Evolutionary conservation across 192 early-diverging fungal genomes (phyloP).

Genomic region (Blastocladiella britannica): DNA sequence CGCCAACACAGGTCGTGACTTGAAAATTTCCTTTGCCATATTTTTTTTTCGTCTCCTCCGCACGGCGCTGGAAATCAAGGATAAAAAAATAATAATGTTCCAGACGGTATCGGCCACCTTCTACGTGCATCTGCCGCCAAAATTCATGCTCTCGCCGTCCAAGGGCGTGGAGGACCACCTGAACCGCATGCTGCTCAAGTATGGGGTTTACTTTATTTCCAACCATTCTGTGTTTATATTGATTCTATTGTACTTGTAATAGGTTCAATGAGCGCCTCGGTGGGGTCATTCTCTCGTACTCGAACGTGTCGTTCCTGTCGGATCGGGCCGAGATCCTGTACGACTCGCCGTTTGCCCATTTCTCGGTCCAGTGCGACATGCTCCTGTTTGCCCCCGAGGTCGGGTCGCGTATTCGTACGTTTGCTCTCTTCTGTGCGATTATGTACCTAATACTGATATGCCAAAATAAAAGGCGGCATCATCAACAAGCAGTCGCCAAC

Average conservation of each 20-base stretch:
- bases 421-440: neutral
- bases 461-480: constrained; percentile 29
- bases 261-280: constrained; percentile 31
- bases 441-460: constrained; percentile 8
- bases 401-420: constrained; percentile 35
- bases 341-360: constrained; percentile 68
- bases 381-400: constrained; percentile 58
- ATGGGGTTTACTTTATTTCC: too few species aligned
- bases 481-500: constrained; percentile 86
- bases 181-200: neutral
- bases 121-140: neutral
- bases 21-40: too few species aligned
- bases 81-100: neutral
- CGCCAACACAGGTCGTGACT: too few species aligned
- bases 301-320: constrained; percentile 35
- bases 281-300: constrained; percentile 67
- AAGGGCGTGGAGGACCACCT: neutral
- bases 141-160: neutral
- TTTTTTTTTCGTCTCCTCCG: too few species aligned
- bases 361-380: constrained; percentile 45
- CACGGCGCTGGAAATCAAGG: too few species aligned
- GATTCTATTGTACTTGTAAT: too few species aligned
- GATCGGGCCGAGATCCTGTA: constrained; percentile 44
- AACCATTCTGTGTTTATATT: too few species aligned
- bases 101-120: neutral